Evolutionary conservation across 129 eudicot genomes (phyloP).

Genomic region (Flaveria bidentis): DNA sequence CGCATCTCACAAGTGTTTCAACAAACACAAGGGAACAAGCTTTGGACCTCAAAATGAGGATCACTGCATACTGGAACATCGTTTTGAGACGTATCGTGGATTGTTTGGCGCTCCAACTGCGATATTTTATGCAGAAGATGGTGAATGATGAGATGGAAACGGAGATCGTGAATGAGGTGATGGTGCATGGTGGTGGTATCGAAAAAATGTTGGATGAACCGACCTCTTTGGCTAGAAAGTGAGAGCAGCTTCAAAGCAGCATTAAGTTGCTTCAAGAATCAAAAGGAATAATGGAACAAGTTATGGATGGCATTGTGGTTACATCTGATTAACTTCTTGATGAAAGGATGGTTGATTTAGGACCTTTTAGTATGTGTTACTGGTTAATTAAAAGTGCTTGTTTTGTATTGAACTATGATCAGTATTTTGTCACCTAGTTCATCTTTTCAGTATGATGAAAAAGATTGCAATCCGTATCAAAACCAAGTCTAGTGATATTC

Average conservation of each 20-base stretch:
- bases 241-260: slow-evolving; percentile 34
- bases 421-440: neutral
- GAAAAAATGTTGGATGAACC: slow-evolving; percentile 41
- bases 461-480: neutral
- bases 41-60: slow-evolving; percentile 42
- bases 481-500: neutral
- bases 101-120: slow-evolving; percentile 30
- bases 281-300: slow-evolving; percentile 24
- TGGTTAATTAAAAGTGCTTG: neutral
- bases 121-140: slow-evolving; percentile 18
- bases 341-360: neutral
- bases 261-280: slow-evolving; percentile 32
- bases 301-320: neutral
- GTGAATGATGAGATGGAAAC: slow-evolving; percentile 23
- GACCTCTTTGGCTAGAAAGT: slow-evolving; percentile 8
- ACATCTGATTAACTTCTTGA: neutral
- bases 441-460: neutral
- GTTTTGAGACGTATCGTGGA: slow-evolving; percentile 39
- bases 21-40: slow-evolving; percentile 28
- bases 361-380: neutral
- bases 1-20: slow-evolving; percentile 11
- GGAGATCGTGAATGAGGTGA: slow-evolving; percentile 31
- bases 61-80: slow-evolving; percentile 39
- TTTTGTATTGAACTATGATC: neutral
- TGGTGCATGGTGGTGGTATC: slow-evolving; percentile 27